Evolutionary conservation across 179 eudicot species (phyloP).

Genomic region (Dionaea muscipula): DNA sequence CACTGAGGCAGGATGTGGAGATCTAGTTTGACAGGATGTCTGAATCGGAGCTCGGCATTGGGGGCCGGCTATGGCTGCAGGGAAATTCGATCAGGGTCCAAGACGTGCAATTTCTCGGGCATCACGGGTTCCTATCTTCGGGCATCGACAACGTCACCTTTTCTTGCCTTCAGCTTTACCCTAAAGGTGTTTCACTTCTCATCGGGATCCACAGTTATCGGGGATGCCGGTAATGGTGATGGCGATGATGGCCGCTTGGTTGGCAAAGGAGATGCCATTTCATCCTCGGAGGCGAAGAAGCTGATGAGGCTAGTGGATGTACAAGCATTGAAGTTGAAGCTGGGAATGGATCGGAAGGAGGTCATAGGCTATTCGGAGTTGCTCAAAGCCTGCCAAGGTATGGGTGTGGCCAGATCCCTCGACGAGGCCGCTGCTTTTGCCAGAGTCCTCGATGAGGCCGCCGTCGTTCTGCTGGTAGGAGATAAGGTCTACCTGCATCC

Average conservation of each 20-base stretch:
- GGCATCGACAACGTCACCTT: background rate
- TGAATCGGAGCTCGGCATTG: background rate
- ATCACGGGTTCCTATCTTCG: background rate
- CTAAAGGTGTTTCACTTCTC: background rate
- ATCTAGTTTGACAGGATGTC: background rate
- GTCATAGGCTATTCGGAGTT: slow-evolving; percentile 51
- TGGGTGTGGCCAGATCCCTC: slow-evolving; percentile 51
- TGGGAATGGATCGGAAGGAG: slow-evolving; percentile 51
- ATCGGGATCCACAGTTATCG: background rate
- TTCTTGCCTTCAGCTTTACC: background rate
- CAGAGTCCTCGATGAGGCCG: slow-evolving; percentile 67
- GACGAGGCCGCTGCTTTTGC: slow-evolving; percentile 59
- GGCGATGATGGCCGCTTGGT: background rate
- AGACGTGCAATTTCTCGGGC: background rate
- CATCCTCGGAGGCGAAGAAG: slow-evolving; percentile 56
- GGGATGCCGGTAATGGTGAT: background rate
- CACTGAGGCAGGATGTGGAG: slow-evolving; percentile 4
- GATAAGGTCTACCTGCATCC: slow-evolving; percentile 84
- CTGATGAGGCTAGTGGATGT: slow-evolving; percentile 73
- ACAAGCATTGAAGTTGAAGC: slow-evolving; percentile 54
- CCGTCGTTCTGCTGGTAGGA: slow-evolving; percentile 70
- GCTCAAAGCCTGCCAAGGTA: slow-evolving; percentile 40
- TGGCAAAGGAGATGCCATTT: slow-evolving; percentile 10
- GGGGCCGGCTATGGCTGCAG: background rate
- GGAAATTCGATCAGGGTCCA: background rate